Evolutionary conservation across 1,139 yeast species (phyloP).

Genomic region (Kluyveromyces sp.): DNA sequence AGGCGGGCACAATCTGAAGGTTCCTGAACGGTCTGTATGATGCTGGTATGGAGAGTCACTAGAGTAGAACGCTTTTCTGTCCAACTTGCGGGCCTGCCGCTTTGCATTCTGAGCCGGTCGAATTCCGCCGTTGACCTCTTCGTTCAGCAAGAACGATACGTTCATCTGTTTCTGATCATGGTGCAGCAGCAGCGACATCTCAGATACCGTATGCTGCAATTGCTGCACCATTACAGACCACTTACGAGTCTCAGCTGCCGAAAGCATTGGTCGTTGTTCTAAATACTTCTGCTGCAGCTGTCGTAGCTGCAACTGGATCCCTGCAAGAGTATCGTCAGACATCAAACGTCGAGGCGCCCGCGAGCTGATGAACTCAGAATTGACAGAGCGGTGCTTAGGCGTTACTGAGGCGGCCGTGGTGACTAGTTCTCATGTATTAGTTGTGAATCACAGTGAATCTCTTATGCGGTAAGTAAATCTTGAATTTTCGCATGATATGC

Average conservation of each 20-base stretch:
- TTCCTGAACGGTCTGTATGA: slow-evolving; percentile 14
- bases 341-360: too few species aligned
- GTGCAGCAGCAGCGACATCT: slow-evolving; percentile 7
- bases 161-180: slow-evolving; percentile 8
- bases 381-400: too few species aligned
- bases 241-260: not conserved
- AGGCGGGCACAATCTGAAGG: slow-evolving; percentile 17
- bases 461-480: too few species aligned
- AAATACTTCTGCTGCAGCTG: not conserved
- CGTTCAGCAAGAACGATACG: slow-evolving; percentile 9
- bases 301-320: not conserved
- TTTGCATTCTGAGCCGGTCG: not conserved
- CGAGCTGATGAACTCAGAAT: too few species aligned
- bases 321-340: not conserved
- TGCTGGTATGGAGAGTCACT: slow-evolving; percentile 13
- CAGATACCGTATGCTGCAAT: slow-evolving; percentile 6
- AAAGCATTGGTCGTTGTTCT: not conserved
- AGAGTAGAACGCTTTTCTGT: slow-evolving; percentile 10
- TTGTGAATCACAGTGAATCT: too few species aligned
- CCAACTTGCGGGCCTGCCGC: slow-evolving; percentile 5
- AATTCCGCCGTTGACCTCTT: slow-evolving; percentile 1
- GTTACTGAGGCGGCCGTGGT: too few species aligned
- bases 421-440: too few species aligned
- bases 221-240: slow-evolving; percentile 3
- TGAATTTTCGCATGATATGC: not conserved